Evolutionary conservation across 441 rosid species (phyloP).

Genomic region (Raphanus hybrid): DNA sequence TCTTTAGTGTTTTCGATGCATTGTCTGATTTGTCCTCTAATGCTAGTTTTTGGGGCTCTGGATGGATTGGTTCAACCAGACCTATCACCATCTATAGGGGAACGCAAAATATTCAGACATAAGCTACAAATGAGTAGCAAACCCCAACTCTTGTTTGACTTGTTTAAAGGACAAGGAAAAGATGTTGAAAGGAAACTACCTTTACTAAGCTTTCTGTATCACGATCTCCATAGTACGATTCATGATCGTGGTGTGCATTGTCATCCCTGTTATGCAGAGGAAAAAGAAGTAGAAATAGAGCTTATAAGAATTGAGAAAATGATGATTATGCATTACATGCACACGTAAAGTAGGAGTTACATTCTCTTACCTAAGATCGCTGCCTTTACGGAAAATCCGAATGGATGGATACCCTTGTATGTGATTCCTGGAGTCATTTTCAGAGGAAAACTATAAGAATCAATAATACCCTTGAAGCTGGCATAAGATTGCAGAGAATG

Average conservation of each 20-base stretch:
- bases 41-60: too few species aligned
- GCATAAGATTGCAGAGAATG: slow-evolving; percentile 8
- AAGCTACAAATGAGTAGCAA: too few species aligned
- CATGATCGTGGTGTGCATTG: slow-evolving; percentile 93
- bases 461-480: slow-evolving; percentile 20
- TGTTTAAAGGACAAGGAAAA: too few species aligned
- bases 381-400: slow-evolving; percentile 97
- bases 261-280: slow-evolving; percentile 61
- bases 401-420: slow-evolving; percentile 98
- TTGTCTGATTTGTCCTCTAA: too few species aligned
- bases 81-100: too few species aligned
- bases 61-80: too few species aligned
- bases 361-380: slow-evolving; percentile 70
- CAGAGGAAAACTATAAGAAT: slow-evolving; percentile 22
- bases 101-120: too few species aligned
- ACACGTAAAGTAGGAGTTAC: slow-evolving; percentile 16
- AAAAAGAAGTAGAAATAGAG: neutral
- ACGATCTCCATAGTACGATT: slow-evolving; percentile 97
- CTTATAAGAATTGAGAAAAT: slow-evolving; percentile 2
- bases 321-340: slow-evolving; percentile 9
- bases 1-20: too few species aligned
- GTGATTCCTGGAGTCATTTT: slow-evolving; percentile 69
- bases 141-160: too few species aligned
- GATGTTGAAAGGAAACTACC: slow-evolving; percentile 45
- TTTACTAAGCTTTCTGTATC: slow-evolving; percentile 91